Base-by-base conservation (phyloP, 179 eudicot species). In the Beta lomatogona region DNA sequence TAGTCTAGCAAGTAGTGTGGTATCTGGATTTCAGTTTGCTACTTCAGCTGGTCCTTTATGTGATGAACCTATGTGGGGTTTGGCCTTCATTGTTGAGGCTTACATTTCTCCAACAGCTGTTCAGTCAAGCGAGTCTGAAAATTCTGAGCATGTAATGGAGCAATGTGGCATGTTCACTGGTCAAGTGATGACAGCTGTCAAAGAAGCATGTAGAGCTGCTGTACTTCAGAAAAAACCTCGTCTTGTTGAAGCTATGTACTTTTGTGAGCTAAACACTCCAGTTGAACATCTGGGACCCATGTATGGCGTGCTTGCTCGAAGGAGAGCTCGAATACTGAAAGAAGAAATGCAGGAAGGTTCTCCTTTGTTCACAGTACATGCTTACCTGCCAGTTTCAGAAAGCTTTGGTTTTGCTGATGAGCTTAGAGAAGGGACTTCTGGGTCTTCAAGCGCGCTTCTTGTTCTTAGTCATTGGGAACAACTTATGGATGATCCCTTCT, bases 51-150 rank as follows among this genome's bases (percentile, higher is more conserved):
- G 99, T 78, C 99, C 99, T 15, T 84, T 95, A 77, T 93, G 98
- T 79, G 99, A 95, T 52, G 99, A 95, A 72, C 97, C 99, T 2
- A 88, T 95, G 99, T 95, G 99, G 99, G 99, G 99, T 64, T 84
- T 95, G 83, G 98, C 92, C 14, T 95, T 93, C 81, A 77, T 89
- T 55, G 89, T 94, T 13, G 93, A 91, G 87, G 97, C 92, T 73
- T 86, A 52, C 61, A 82, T 95, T 68, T 88, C 84, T 5, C 89
- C 97, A 57, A 53, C 87, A 65, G 31, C 52, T 11, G 67, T 61
- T 67, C 86, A 79, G n/a, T 54, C 75, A 53, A 83, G 55, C 16
- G 97, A 89, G 13, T 69, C 84, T 7, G 91, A 92, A 76, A 59
- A 64, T 82, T 69, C 89, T 67, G 83, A 83, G 50, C 91, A 85